A percentile compares a stretch with the other conserved stretches of the same genome.
phyloP scores from a whole-genome alignment of 768 basidiomycete genomes.

The Auriculariales sp. region DNA sequence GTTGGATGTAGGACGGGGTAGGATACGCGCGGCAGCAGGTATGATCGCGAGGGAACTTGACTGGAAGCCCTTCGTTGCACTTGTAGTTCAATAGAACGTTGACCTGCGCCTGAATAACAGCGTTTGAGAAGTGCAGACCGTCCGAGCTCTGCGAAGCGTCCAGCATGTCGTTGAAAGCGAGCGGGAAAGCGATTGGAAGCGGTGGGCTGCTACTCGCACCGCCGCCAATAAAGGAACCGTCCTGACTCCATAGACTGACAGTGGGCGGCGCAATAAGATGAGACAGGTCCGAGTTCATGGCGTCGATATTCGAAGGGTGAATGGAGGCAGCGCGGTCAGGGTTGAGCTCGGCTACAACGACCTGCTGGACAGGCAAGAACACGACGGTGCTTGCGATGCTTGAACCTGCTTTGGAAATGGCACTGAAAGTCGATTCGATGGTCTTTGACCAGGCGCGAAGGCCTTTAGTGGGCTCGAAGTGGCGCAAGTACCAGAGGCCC shows the following conservation, averaged over 20 bases:
- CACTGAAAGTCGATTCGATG: constrained; percentile 48
- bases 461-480: constrained; percentile 56
- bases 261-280: constrained; percentile 41
- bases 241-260: not conserved
- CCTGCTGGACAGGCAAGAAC: constrained; percentile 62
- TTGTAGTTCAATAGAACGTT: constrained; percentile 64
- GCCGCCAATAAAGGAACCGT: constrained; percentile 10
- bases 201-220: constrained; percentile 12
- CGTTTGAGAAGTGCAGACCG: constrained; percentile 65
- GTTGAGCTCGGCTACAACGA: constrained; percentile 52
- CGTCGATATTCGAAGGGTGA: constrained; percentile 65
- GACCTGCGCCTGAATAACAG: constrained; percentile 52
- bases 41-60: constrained; percentile 50
- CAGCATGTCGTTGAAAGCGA: constrained; percentile 71
- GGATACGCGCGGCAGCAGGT: constrained; percentile 77
- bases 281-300: constrained; percentile 77
- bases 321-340: constrained; percentile 51
- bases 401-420: constrained; percentile 21
- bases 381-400: constrained; percentile 58
- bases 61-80: constrained; percentile 61
- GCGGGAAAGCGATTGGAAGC: constrained; percentile 42
- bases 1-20: constrained; percentile 40
- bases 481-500: constrained; percentile 81
- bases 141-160: constrained; percentile 64
- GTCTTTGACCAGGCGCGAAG: constrained; percentile 64